A percentile compares a stretch with the other conserved stretches of the same genome.
These are phyloP conservation scores for Caryopteris hybrid DNA, from an alignment of 305 asterid species.

Conservation along the genomic window DNA sequence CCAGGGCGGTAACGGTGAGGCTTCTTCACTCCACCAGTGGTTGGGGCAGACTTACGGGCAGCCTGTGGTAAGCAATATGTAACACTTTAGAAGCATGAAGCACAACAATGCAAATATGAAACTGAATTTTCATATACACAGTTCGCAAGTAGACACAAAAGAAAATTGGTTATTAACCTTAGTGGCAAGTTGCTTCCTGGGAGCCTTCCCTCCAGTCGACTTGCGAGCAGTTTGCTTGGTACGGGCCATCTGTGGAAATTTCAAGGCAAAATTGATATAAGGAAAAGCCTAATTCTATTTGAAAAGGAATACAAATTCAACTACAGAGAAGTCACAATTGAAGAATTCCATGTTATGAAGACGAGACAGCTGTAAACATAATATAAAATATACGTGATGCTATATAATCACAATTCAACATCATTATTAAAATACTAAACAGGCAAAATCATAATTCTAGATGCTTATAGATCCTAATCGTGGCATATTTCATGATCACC, in stretches of 20 bases:
- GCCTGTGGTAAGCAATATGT: constrained; percentile 38
- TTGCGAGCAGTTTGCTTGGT: constrained; percentile 99
- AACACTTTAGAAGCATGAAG: background rate
- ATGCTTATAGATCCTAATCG: too few relatives aligned
- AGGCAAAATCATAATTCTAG: background rate
- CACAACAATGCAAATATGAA: background rate
- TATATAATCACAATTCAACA: background rate
- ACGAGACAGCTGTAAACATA: too few relatives aligned
- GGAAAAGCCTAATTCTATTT: background rate
- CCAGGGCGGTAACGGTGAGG: constrained; percentile 96
- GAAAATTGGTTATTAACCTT: constrained; percentile 33
- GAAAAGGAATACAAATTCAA: background rate
- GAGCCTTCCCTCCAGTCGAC: constrained; percentile 98
- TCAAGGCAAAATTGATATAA: background rate
- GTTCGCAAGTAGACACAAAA: background rate
- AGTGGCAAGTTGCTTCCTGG: constrained; percentile 97
- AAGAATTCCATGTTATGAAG: background rate
- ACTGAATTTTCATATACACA: background rate
- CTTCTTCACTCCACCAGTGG: constrained; percentile 99
- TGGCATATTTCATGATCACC: background rate
- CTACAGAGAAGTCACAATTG: background rate
- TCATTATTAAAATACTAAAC: background rate
- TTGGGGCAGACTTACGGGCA: constrained; percentile 98
- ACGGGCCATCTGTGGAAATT: constrained; percentile 75
- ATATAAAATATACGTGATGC: too few relatives aligned